Evolutionary conservation across 2,329 filamentous ascomycete species (phyloP).

Genomic region (Aspergillus sergii): DNA sequence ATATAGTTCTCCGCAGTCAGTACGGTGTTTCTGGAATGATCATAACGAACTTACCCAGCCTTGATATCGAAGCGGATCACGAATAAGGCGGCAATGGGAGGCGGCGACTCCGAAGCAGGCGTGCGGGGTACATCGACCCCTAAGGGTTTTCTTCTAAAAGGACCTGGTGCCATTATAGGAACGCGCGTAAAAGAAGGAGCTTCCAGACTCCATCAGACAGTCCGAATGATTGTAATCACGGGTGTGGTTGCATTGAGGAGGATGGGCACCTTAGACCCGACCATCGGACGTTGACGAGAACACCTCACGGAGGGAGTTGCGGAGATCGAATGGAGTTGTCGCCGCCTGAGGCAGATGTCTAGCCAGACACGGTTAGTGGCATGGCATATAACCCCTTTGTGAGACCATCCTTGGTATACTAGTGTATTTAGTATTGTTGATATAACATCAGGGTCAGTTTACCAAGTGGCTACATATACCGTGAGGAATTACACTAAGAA

Average conservation of each 20-base stretch:
- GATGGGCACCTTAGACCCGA: conserved; percentile 9
- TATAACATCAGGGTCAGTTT: neutral
- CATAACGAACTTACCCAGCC: conserved; percentile 66
- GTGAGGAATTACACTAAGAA: neutral
- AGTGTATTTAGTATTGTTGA: neutral
- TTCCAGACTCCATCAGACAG: conserved; percentile 27
- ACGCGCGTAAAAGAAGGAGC: conserved; percentile 11
- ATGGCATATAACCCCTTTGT: conserved; percentile 5
- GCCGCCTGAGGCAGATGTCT: conserved; percentile 15
- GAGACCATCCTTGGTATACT: neutral
- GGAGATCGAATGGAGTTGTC: conserved; percentile 9
- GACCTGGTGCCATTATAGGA: conserved; percentile 32
- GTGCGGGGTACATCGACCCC: conserved; percentile 38
- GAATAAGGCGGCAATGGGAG: conserved; percentile 74
- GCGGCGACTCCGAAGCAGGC: conserved; percentile 40
- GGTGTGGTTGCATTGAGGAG: conserved; percentile 15
- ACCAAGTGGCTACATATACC: neutral
- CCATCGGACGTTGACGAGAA: conserved; percentile 4
- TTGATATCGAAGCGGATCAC: conserved; percentile 92
- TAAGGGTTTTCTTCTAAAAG: conserved; percentile 33
- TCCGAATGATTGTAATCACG: conserved; percentile 9
- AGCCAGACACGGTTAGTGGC: conserved; percentile 13
- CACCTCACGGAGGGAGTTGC: conserved; percentile 2
- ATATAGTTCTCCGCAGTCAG: conserved; percentile 10
- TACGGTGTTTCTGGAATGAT: neutral